phyloP scores from a whole-genome alignment of 2,329 filamentous ascomycete species.

The Volutella citrinella region DNA sequence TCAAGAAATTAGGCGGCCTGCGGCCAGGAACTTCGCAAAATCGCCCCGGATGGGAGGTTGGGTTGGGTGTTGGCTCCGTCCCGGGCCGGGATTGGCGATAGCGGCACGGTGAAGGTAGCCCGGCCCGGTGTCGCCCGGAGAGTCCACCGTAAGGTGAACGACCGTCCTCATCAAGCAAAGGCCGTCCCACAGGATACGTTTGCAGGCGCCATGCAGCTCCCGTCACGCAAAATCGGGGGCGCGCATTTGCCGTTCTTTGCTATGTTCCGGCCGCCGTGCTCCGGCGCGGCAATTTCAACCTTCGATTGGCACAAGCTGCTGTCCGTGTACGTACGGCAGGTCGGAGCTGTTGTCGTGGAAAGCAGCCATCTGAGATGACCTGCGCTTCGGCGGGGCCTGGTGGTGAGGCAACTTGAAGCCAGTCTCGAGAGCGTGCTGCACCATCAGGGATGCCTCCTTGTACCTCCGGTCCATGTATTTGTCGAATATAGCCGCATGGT shows the following conservation, averaged over 20 bases:
- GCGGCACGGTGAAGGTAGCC: slow-evolving; percentile 9
- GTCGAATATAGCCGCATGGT: slow-evolving; percentile 84
- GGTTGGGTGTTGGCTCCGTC: slow-evolving; percentile 7
- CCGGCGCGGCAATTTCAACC: slow-evolving; percentile 8
- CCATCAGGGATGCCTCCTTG: slow-evolving; percentile 78
- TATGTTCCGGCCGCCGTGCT: slow-evolving; percentile 1
- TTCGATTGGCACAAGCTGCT: slow-evolving; percentile 30
- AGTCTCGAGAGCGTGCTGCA: slow-evolving; percentile 68
- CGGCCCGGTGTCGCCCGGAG: slow-evolving; percentile 8
- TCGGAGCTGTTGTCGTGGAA: slow-evolving; percentile 23
- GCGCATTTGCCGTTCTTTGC: slow-evolving; percentile 5
- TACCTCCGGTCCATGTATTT: slow-evolving; percentile 89
- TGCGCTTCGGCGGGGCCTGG: slow-evolving; percentile 37
- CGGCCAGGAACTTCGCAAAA: slow-evolving; percentile 6
- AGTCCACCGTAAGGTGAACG: not conserved
- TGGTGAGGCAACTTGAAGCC: slow-evolving; percentile 52
- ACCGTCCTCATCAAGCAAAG: no score
- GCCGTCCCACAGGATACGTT: no score
- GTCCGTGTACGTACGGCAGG: slow-evolving; percentile 23
- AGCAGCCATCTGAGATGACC: slow-evolving; percentile 15
- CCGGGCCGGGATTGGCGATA: slow-evolving; percentile 17
- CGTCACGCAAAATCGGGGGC: slow-evolving; percentile 3
- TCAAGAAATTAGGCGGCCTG: slow-evolving; percentile 10
- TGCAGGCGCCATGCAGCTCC: slow-evolving; percentile 9
- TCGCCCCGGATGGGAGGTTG: no score